A percentile compares a stretch with the other conserved stretches of the same genome.
phyloP scores from a whole-genome alignment of 331 rosid genomes.

The Erythrophleum ivorense region DNA sequence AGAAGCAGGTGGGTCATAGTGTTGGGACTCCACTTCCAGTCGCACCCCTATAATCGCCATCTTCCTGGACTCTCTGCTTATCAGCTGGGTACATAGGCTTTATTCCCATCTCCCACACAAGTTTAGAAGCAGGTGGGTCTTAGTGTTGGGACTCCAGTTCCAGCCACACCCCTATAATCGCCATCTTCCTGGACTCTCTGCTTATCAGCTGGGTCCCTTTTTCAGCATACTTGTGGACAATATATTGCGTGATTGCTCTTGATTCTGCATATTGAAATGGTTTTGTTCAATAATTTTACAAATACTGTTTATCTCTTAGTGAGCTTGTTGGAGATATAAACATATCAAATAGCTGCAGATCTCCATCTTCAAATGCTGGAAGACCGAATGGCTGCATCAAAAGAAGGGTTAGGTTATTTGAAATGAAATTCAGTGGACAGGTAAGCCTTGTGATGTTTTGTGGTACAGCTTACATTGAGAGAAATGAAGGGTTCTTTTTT shows the following conservation, averaged over 20 bases:
- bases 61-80: slow-evolving; percentile 42
- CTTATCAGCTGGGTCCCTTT: slow-evolving; percentile 58
- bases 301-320: not conserved
- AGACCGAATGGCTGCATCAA: slow-evolving; percentile 78
- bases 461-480: slow-evolving; percentile 52
- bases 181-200: slow-evolving; percentile 50
- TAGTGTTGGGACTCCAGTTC: slow-evolving; percentile 64
- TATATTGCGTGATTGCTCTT: slow-evolving; percentile 65
- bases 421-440: not conserved
- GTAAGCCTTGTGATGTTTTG: not conserved
- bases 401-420: not conserved
- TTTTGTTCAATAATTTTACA: not conserved
- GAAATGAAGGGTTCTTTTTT: slow-evolving; percentile 49
- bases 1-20: slow-evolving; percentile 57
- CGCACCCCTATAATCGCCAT: slow-evolving; percentile 52
- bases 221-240: slow-evolving; percentile 48
- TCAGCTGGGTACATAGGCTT: slow-evolving; percentile 53
- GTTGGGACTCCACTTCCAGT: slow-evolving; percentile 65
- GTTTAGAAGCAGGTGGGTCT: slow-evolving; percentile 61
- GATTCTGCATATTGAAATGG: slow-evolving; percentile 57
- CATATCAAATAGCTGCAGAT: slow-evolving; percentile 66
- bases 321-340: too few relatives aligned
- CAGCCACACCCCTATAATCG: slow-evolving; percentile 51
- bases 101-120: slow-evolving; percentile 48
- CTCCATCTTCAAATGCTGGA: slow-evolving; percentile 77